phyloP scores from a whole-genome alignment of 306 rosid genomes.

The Quercus suber region DNA sequence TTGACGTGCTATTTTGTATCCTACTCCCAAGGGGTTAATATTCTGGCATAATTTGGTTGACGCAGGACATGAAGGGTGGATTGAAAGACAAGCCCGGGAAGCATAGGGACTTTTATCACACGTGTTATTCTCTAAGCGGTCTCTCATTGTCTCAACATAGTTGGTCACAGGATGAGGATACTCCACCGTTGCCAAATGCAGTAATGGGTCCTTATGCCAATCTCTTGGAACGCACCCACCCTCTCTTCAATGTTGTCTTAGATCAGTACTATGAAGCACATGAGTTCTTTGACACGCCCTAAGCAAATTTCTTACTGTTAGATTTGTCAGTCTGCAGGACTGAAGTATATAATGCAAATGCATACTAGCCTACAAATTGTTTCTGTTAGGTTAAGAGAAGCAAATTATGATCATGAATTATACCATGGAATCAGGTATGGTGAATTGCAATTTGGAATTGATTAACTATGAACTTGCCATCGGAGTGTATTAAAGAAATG shows the following conservation, averaged over 20 bases:
- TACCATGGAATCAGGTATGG: no score
- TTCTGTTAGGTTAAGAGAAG: no score
- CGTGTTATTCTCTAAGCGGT: conserved; percentile 92
- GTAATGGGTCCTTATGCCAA: conserved; percentile 73
- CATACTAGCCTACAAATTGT: no score
- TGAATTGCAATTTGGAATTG: no score
- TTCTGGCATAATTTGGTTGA: conserved; percentile 4
- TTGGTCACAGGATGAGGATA: conserved; percentile 45
- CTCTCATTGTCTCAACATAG: conserved; percentile 81
- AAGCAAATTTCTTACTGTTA: conserved; percentile 7
- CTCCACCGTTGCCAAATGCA: conserved; percentile 51
- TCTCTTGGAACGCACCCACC: conserved; percentile 78
- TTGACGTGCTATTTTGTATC: neutral
- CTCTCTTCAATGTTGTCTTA: conserved; percentile 70
- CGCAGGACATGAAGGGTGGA: conserved; percentile 79
- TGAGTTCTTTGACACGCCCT: conserved; percentile 48
- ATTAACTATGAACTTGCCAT: no score
- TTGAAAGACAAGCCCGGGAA: conserved; percentile 87
- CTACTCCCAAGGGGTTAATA: neutral
- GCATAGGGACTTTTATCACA: conserved; percentile 72
- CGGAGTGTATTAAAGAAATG: no score
- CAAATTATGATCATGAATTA: no score
- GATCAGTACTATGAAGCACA: conserved; percentile 66
- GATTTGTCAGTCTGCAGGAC: neutral
- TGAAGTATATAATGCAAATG: neutral